Conservation (phyloP, 306 rosid species). For the Fagus sylvatica region DNA sequence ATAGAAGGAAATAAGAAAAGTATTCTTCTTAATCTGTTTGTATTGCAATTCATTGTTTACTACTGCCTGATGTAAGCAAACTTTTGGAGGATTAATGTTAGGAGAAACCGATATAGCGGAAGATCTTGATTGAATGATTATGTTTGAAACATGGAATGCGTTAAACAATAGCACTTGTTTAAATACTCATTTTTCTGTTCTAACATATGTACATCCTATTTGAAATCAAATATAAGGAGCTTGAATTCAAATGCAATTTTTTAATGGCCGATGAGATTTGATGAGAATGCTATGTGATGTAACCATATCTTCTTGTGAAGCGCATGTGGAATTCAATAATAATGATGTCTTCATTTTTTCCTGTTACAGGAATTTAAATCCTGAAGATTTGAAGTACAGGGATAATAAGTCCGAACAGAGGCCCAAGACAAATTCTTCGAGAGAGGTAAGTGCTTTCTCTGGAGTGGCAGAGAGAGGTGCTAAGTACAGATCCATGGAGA, state of each 20-base stretch:
- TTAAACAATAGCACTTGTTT: background rate
- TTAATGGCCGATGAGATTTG: background rate
- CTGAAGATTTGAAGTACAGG: constrained; percentile 67
- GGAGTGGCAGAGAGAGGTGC: constrained; percentile 66
- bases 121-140: background rate
- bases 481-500: constrained; percentile 69
- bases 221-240: background rate
- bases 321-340: background rate
- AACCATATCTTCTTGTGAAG: background rate
- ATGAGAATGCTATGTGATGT: background rate
- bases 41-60: background rate
- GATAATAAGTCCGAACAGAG: constrained; percentile 59
- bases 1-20: background rate
- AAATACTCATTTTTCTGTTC: background rate
- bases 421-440: constrained; percentile 49
- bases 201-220: background rate
- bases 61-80: background rate
- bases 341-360: constrained; percentile 22
- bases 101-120: background rate
- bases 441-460: constrained; percentile 52
- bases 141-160: background rate
- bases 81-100: background rate
- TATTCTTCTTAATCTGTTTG: background rate
- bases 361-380: constrained; percentile 51
- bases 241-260: background rate